Conservation (phyloP, 345 rosid genomes). For the Mercurialis annua region DNA sequence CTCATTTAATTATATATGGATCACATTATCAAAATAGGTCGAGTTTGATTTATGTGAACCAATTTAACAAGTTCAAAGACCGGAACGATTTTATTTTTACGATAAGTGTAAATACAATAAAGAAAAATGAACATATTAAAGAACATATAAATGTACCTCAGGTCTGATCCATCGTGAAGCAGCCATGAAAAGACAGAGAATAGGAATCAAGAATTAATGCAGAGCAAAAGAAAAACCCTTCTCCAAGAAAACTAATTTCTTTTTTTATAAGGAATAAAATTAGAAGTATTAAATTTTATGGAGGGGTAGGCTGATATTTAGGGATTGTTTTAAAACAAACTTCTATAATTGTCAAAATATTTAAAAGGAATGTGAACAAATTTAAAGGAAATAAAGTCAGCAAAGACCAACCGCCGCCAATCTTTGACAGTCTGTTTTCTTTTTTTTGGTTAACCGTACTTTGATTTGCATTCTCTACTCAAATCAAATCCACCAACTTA, state of each 20-base stretch:
- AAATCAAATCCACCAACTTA: too few relatives aligned
- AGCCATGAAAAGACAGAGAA: slow-evolving; percentile 5
- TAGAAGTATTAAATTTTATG: background rate
- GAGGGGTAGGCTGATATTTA: background rate
- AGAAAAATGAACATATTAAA: too few relatives aligned
- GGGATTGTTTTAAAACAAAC: background rate
- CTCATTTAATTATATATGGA: too few relatives aligned
- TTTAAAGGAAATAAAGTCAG: background rate
- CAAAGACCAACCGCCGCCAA: background rate
- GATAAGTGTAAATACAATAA: too few relatives aligned
- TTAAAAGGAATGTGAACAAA: too few relatives aligned
- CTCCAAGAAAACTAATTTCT: background rate
- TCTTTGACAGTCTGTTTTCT: background rate
- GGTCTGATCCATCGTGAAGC: slow-evolving; percentile 31
- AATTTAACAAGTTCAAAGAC: too few relatives aligned
- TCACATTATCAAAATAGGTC: too few relatives aligned
- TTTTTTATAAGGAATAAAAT: background rate
- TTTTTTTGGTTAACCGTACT: background rate
- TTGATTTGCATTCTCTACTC: too few relatives aligned
- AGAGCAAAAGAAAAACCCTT: background rate
- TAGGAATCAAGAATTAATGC: background rate
- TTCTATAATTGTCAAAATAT: background rate
- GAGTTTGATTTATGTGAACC: too few relatives aligned
- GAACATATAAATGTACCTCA: slow-evolving; percentile 18
- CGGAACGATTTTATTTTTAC: too few relatives aligned